Evolutionary conservation across 2,329 filamentous ascomycete genomes (phyloP), one percentile per base, ranked within the genome.

Genomic region (Daldinia sp.): DNA sequence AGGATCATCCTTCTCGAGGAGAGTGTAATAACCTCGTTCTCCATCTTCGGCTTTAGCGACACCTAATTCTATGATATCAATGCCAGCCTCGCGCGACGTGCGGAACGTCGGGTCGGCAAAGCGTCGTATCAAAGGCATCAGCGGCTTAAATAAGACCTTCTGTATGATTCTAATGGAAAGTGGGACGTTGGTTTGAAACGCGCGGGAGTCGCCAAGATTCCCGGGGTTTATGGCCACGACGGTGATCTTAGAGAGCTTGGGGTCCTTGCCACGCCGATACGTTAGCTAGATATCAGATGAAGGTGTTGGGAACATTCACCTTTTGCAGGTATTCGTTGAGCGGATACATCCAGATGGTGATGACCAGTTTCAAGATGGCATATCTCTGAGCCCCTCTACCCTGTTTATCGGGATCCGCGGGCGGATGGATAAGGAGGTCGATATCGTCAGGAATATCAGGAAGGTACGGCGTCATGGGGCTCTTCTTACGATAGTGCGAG

Each of bases 381-480:
- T 82, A 83, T 51, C 78, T 69, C 58, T 79, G 76, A 29, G 78
- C 80, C 0, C 79, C 80, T 6, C 73, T 67, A 3, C 75, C 79
- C n/a, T 78, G 71, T 1, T 58, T 61, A 19, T 70, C 62, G 0
- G 29, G 50, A 63, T 78, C 75, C 2, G 66, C 41, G 0, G 48
- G 34, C 2, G 78, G 78, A 29, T 77, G 73, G 3, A 76, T 72
- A 34, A 80, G 69, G 2, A 71, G 30, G 4, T 80, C 76, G 11
- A 79, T 34, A 43, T 79, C 64, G 2, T 70, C 63, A 0, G 77
- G 76, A 15, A 81, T 70, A 0, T 43, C 49, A 1, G 78, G 73
- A 0, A 72, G 68, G 41, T 75, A 76, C n/a, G 72, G 74, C 55
- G 76, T 74, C 11, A 81, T 61, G 0, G 68, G 59, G 37, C 75